Conservation (phyloP, 2,329 filamentous ascomycete species). For the Hypoxylon sp. region DNA sequence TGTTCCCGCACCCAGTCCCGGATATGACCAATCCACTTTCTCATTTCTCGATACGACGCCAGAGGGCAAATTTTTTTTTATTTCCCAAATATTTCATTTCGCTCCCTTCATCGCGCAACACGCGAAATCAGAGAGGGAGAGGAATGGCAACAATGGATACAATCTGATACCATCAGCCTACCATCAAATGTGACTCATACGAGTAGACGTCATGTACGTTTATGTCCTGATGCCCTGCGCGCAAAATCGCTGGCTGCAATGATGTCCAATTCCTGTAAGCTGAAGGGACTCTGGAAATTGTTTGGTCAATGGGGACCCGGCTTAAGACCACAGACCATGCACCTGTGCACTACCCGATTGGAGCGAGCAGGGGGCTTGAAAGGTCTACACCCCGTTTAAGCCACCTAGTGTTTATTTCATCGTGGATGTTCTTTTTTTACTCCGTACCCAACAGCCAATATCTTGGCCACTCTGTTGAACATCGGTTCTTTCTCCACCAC, state of each 20-base stretch:
- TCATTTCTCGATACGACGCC: conserved; percentile 45
- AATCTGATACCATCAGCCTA: conserved; percentile 33
- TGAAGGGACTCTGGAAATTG: conserved; percentile 45
- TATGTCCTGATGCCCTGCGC: conserved; percentile 53
- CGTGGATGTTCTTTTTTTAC: conserved; percentile 33
- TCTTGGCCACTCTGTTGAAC: conserved; percentile 44
- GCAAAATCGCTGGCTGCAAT: conserved; percentile 50
- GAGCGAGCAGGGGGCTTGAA: conserved; percentile 34
- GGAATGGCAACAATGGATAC: conserved; percentile 29
- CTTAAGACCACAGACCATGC: conserved; percentile 47
- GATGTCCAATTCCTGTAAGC: conserved; percentile 55
- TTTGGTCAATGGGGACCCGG: conserved; percentile 51
- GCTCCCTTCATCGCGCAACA: conserved; percentile 33
- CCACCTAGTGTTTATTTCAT: conserved; percentile 39
- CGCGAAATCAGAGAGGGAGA: conserved; percentile 19
- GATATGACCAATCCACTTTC: conserved; percentile 42
- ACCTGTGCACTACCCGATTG: conserved; percentile 50
- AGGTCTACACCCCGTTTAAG: conserved; percentile 40
- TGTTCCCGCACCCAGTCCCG: conserved; percentile 35
- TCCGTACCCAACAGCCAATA: conserved; percentile 48
- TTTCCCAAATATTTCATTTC: conserved; percentile 42
- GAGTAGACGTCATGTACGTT: conserved; percentile 48
- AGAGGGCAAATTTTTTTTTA: conserved; percentile 37
- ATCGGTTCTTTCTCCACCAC: conserved; percentile 46
- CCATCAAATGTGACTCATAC: conserved; percentile 50